Evolutionary conservation across 371 early-diverging fungal species (phyloP), one percentile per base, ranked within the genome.

Genomic region (Circinella minor): DNA sequence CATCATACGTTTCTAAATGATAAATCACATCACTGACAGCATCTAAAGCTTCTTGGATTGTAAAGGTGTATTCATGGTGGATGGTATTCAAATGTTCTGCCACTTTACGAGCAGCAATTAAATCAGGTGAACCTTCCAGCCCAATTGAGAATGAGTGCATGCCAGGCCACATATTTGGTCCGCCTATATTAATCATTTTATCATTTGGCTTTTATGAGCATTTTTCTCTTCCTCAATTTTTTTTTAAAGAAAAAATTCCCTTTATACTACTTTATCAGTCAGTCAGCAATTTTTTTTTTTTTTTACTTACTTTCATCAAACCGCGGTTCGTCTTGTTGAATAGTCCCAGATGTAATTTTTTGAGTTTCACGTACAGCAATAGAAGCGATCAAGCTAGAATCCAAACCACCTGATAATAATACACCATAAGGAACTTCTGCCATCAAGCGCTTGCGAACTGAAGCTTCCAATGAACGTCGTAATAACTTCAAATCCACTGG

Each of bases 1-100:
- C 98, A 80, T 98, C 98, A 78, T 98, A 98, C 1, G 97, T 97
- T 83, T 98, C 98, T 55, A 98, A 82, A 73, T 98, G 98, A 75
- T 95, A 92, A 75, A 98, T 92, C 63, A 98, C 96, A 81, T 98
- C 98, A 60, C 86, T 88, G 36, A 98, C 87, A 54, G 98, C 97
- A 81, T 98, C 98, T 62, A 96, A 81, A 46, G 97, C 98, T 77
- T 98, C 98, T 79, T 97, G 93, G 20, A 96, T 86, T 0, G 97
- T 97, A 81, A 96, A 98, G 0, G 95, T 96, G 81, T 90, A 96
- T 80, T 92, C 95, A 81, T 95, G 96, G 81, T 98, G 98, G n/a
- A 88, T 88, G 14, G 97, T 97, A 43, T 87, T 84, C 34, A 98
- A 84, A 81, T 93, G 93, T 15, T 94, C 88, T 14, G 98, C 98